A percentile compares a stretch with the other conserved stretches of the same genome.
Evolutionary conservation across 768 basidiomycete genomes (phyloP).

Genomic region (Serpula lacrymans): DNA sequence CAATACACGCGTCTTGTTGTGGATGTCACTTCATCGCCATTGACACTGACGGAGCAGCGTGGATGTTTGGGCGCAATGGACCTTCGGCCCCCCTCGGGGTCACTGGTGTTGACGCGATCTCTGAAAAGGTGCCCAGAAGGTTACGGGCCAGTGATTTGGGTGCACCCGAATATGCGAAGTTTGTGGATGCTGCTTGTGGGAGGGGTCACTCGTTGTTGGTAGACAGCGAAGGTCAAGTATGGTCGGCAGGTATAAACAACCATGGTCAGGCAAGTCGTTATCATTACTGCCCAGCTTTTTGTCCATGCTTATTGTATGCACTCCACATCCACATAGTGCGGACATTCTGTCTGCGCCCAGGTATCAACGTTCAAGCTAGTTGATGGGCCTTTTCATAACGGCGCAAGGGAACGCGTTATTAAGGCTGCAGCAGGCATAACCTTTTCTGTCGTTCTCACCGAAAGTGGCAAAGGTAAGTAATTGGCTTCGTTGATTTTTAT

Average conservation of each 20-base stretch:
- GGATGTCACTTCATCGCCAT: constrained; percentile 76
- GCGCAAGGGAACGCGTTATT: constrained; percentile 61
- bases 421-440: constrained; percentile 79
- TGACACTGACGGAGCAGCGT: constrained; percentile 75
- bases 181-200: constrained; percentile 83
- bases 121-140: constrained; percentile 70
- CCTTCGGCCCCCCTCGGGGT: constrained; percentile 67
- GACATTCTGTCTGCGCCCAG: constrained; percentile 63
- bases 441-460: constrained; percentile 82
- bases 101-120: constrained; percentile 51
- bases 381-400: constrained; percentile 52
- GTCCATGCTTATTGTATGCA: neutral
- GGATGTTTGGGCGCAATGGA: constrained; percentile 87
- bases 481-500: neutral
- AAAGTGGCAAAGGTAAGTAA: constrained; percentile 68
- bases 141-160: constrained; percentile 61
- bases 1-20: constrained; percentile 72
- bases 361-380: constrained; percentile 64
- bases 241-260: constrained; percentile 81
- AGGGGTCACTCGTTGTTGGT: constrained; percentile 81
- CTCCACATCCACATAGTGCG: constrained; percentile 65
- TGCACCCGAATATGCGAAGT: constrained; percentile 51
- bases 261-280: constrained; percentile 65
- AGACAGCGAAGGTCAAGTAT: constrained; percentile 75
- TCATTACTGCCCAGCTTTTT: neutral